Evolutionary conservation across 768 basidiomycete genomes (phyloP).

Genomic region (Candolleomyces aberdarensis): DNA sequence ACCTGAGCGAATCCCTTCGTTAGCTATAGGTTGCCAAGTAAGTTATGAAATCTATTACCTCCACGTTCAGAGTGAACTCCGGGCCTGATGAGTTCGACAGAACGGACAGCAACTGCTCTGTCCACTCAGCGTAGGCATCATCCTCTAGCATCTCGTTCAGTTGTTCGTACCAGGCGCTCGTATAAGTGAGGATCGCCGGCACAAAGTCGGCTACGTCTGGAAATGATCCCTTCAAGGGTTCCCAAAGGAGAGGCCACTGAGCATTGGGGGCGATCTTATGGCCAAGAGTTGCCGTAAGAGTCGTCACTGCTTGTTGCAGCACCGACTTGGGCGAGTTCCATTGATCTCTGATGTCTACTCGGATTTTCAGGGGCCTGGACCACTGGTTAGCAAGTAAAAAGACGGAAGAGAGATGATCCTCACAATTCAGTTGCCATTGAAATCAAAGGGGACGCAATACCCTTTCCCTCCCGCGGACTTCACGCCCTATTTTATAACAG

Average conservation of each 20-base stretch:
- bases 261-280: slow-evolving; percentile 29
- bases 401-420: background rate
- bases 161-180: slow-evolving; percentile 32
- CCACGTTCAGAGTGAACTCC: slow-evolving; percentile 23
- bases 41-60: slow-evolving; percentile 16
- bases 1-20: background rate
- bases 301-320: slow-evolving; percentile 22
- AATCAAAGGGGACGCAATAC: background rate
- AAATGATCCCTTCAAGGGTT: slow-evolving; percentile 25
- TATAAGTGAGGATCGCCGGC: slow-evolving; percentile 29
- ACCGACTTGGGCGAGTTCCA: slow-evolving; percentile 30
- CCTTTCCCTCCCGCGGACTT: background rate
- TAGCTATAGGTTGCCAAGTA: background rate
- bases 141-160: slow-evolving; percentile 32
- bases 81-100: slow-evolving; percentile 16
- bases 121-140: slow-evolving; percentile 31
- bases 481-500: background rate
- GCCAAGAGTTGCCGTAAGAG: slow-evolving; percentile 29
- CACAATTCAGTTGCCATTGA: slow-evolving; percentile 13
- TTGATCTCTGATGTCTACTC: slow-evolving; percentile 34
- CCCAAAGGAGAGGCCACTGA: slow-evolving; percentile 32
- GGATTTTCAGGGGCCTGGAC: slow-evolving; percentile 34
- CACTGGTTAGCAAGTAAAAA: background rate
- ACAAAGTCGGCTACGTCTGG: slow-evolving; percentile 31
- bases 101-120: slow-evolving; percentile 27